Base-by-base conservation (phyloP, 345 rosid species). In the Adansonia digitata region DNA sequence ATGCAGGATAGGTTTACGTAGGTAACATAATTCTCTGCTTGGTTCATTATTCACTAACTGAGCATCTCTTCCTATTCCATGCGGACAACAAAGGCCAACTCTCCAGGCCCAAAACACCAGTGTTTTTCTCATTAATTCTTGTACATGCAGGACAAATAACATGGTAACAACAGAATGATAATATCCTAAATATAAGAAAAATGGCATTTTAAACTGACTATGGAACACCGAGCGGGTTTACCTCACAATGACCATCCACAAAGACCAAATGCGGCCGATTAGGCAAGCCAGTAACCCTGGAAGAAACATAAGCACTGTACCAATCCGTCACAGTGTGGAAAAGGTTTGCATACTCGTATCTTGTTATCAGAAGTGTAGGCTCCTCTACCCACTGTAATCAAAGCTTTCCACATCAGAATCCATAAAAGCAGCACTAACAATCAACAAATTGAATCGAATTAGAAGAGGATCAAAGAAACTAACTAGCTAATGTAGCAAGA, bases 281-380 rank as follows among this genome's bases (percentile, higher is more conserved):
- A 31, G 93, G 95, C 85, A 94, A 84, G 71, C 89, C 94, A 2
- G 97, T 90, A 63, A 94, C 92, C 84, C 92, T 85, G 2, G 98
- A 91, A 66, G 97, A 85, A 66, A 89, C 91, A 67, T 94, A 94
- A 0, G 97, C 91, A 43, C 92, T 90, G 82, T 90, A 94, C 98
- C 97, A 94, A 89, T 92, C 98, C 0, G 98, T 94, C 26, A 90
- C 77, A 0, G 97, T 94, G 80, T 94, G 98, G 79, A 90, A 94
- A 64, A 94, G 82, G 78, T 94, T 94, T 20, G 98, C 98, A 76
- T 94, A 92, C 89, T 94, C 97, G 57, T 83, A 91, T 40, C 97
- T 81, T 10, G 90, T 92, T 57, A 91, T 78, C 40, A 92, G 83
- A 63, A 92, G 84, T 0, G 92, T 87, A 40, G 98, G 97, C 81